A percentile compares a stretch with the other conserved stretches of the same genome.
Evolutionary conservation across 1,139 yeast species (phyloP).

Genomic region (Kodamaea arcana): DNA sequence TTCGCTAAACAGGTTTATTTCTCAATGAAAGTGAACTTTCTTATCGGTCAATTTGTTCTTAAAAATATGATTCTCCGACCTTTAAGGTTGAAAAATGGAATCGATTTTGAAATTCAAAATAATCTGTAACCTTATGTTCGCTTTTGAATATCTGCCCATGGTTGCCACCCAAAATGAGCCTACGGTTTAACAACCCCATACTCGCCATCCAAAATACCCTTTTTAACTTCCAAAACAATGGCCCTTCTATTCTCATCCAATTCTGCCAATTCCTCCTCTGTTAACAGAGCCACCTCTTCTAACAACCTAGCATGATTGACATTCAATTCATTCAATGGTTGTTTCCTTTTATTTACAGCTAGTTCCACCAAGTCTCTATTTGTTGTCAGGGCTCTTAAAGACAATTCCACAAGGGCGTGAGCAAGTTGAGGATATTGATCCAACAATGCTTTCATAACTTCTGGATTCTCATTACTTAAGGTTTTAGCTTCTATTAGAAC

Average conservation of each 20-base stretch:
- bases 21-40: no score
- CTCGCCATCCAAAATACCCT: conserved; percentile 43
- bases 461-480: conserved; percentile 61
- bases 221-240: conserved; percentile 34
- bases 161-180: no score
- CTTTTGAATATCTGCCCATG: no score
- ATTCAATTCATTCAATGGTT: conserved; percentile 40
- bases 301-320: conserved; percentile 51
- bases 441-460: conserved; percentile 59
- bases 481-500: conserved; percentile 59
- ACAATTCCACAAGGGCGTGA: conserved; percentile 76
- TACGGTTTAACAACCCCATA: conserved; percentile 41
- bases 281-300: conserved; percentile 52
- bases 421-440: conserved; percentile 73
- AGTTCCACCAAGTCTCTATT: conserved; percentile 52
- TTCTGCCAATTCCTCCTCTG: conserved; percentile 58
- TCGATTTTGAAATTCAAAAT: no score
- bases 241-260: conserved; percentile 57
- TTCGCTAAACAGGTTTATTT: no score
- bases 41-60: no score
- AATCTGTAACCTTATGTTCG: no score
- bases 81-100: no score
- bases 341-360: conserved; percentile 31
- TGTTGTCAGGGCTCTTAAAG: conserved; percentile 56
- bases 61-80: no score